Base-by-base conservation (phyloP, 129 eudicot species). In the Smallanthus sonchifolius region DNA sequence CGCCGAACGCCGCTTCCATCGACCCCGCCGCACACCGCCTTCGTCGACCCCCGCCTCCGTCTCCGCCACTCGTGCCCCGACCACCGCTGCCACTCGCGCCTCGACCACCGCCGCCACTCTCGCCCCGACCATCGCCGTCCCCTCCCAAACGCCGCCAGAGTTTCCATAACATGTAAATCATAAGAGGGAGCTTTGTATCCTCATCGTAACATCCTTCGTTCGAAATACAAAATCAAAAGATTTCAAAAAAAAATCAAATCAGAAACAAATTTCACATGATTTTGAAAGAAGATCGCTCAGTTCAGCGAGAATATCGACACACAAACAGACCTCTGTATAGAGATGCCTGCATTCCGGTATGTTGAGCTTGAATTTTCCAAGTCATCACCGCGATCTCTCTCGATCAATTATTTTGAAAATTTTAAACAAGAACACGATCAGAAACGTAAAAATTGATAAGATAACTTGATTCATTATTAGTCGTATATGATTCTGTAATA, bases 181-280 rank as follows among this genome's bases (percentile, higher is more conserved):
- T 84, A 85, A 82, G 86, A 82, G 86, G 89, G 86, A 79, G 86
- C 86, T 85, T 85, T 47, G 43, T 39, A 86, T 86, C 90, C 49
- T 82, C 90, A 82, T 80, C 54, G 87, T 74, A 83, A 83, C 44
- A 47, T 67, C 70, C 10, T 14, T 73, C 44, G 1, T 43, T 51
- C 10, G 5, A 30, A 52, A 72, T 47, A 19, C 55, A 19, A 20
- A 52, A 32, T 0, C 0, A 45, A 35, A 0, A 15, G 0, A 10
- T 57, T 10, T 16, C 5, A 48, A 17, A 35, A 16, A 16, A n/a
- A 3, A n/a, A n/a, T n/a, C 1, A 35, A 13, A 55, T 2, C 0
- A 24, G 0, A 63, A 68, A 45, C n/a, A 13, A 3, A 39, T 2
- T 3, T 14, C 0, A 42, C 30, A 39, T 2, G 6, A 10, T 10